These are phyloP conservation scores for Cupressus sempervirens DNA, from an alignment of 75 land plant genomes.

Conservation along the genomic window DNA sequence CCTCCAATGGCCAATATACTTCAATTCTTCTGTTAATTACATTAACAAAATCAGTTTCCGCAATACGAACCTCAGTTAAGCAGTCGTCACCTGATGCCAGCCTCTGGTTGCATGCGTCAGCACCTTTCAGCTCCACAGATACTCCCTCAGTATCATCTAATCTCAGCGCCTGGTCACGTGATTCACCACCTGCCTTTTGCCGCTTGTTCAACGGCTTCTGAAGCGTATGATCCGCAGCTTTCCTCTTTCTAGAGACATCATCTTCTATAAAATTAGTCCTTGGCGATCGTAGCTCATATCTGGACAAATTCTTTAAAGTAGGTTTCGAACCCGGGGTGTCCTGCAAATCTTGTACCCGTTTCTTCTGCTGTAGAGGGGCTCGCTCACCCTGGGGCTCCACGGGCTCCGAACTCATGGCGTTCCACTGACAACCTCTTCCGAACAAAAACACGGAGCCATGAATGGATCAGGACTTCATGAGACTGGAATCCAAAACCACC, in stretches of 20 bases:
- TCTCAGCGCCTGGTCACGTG: background rate
- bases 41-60: background rate
- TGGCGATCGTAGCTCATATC: background rate
- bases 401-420: background rate
- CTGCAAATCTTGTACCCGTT: background rate
- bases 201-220: background rate
- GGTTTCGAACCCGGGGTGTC: background rate
- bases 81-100: background rate
- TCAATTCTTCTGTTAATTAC: constrained; percentile 27
- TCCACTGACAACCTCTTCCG: background rate
- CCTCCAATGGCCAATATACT: constrained; percentile 40
- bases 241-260: background rate
- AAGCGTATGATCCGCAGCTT: background rate
- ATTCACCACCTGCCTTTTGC: background rate
- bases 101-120: background rate
- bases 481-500: background rate
- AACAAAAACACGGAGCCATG: background rate
- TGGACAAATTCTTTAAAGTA: background rate
- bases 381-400: background rate
- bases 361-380: background rate
- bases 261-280: background rate
- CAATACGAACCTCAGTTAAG: background rate
- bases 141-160: background rate
- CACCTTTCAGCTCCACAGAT: background rate
- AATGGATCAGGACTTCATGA: background rate